A percentile compares a stretch with the other conserved stretches of the same genome.
These are phyloP conservation scores for Mucor piriformis DNA, from an alignment of 371 early-diverging fungal genomes.

Conservation along the genomic window DNA sequence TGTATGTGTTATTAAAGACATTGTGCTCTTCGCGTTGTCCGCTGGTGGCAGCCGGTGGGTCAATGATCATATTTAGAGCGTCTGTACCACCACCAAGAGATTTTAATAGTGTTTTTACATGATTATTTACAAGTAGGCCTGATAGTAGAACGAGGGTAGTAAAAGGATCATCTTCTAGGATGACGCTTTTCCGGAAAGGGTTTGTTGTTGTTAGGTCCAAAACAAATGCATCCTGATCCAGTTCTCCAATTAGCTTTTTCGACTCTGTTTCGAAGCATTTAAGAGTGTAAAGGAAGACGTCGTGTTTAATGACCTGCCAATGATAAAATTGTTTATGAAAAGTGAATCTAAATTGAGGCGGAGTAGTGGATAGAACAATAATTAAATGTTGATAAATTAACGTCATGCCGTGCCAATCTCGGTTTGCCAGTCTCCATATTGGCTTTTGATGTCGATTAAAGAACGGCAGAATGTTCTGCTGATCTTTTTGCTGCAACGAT, in stretches of 20 bases:
- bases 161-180: conserved; percentile 16
- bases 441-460: conserved; percentile 20
- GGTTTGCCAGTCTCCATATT: conserved; percentile 29
- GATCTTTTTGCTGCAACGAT: background rate
- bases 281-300: background rate
- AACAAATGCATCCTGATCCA: conserved; percentile 6
- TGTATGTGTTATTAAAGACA: background rate
- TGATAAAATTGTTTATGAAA: conserved; percentile 21
- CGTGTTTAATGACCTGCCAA: conserved; percentile 14
- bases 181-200: conserved; percentile 5
- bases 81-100: conserved; percentile 37
- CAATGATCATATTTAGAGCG: conserved; percentile 32
- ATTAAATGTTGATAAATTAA: conserved; percentile 6
- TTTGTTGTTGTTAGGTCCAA: background rate
- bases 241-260: conserved; percentile 13
- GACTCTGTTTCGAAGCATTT: conserved; percentile 19
- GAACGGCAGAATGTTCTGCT: conserved; percentile 8
- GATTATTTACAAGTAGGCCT: conserved; percentile 33
- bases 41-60: conserved; percentile 4
- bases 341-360: conserved; percentile 24
- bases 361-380: conserved; percentile 28
- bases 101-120: conserved; percentile 24
- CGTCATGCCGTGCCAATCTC: conserved; percentile 39
- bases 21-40: background rate
- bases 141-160: conserved; percentile 32